These are phyloP conservation scores for Coemansia sp. DNA, from an alignment of 192 early-diverging fungal genomes.

Conservation along the genomic window DNA sequence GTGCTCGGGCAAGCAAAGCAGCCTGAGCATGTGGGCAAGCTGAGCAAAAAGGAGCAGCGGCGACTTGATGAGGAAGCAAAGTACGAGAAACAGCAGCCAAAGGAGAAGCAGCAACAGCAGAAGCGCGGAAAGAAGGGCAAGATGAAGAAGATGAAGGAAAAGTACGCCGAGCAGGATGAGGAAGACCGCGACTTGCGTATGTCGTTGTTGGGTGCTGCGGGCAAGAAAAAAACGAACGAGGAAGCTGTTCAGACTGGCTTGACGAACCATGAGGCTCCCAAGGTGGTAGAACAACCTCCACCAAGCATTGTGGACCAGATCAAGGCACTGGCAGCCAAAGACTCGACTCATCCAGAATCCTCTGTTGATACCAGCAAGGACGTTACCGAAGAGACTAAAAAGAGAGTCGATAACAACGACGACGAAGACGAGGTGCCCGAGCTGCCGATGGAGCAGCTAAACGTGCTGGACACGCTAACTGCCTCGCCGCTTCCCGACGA, in stretches of 20 bases:
- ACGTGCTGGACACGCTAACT: slow-evolving; percentile 79
- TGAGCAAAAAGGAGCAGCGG: slow-evolving; percentile 45
- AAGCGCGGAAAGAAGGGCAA: slow-evolving; percentile 87
- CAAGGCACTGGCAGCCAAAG: slow-evolving; percentile 8
- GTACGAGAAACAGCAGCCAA: slow-evolving; percentile 21
- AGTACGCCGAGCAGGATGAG: slow-evolving; percentile 91
- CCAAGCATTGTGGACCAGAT: slow-evolving; percentile 33
- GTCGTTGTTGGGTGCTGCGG: slow-evolving; percentile 71
- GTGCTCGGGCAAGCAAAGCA: neutral
- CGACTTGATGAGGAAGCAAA: slow-evolving; percentile 38
- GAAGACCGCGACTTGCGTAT: slow-evolving; percentile 83
- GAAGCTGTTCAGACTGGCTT: neutral
- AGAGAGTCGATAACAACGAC: neutral
- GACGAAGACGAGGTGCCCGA: slow-evolving; percentile 39
- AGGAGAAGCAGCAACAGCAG: slow-evolving; percentile 31
- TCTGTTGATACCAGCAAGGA: neutral
- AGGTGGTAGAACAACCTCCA: neutral
- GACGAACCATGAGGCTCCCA: neutral
- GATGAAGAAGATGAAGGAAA: slow-evolving; percentile 86
- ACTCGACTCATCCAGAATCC: neutral
- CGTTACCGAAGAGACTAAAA: neutral
- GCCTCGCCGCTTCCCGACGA: slow-evolving; percentile 76
- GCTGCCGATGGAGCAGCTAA: slow-evolving; percentile 49
- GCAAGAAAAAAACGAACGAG: slow-evolving; percentile 46
- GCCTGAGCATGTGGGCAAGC: slow-evolving; percentile 11